Base-by-base conservation (phyloP, 441 rosid species). In the Erysimum cheiri region DNA sequence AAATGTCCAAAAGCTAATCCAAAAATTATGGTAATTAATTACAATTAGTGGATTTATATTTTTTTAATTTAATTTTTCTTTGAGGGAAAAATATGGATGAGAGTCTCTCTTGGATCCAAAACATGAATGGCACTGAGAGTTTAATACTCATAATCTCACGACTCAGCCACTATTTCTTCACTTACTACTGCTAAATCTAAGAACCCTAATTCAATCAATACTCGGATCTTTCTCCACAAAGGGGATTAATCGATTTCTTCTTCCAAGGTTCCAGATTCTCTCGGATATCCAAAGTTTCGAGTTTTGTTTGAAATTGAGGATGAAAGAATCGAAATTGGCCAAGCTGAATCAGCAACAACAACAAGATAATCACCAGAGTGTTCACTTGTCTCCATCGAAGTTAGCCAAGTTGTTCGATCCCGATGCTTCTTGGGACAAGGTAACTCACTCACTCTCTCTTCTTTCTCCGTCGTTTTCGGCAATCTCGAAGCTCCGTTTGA, bases 401-500 rank as follows among this genome's bases (percentile, higher is more conserved):
- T 80, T 87, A 36, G 86, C 93, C 22, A 92, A 87, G 58, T 79
- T 87, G 79, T 86, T 92, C 53, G 97, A 90, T 87, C 90, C 96
- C 3, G 94, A 90, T 40, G 92, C 96, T 53, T 82, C 97, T 5
- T 93, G 98, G 98, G 97, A 93, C 63, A 93, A 93, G 84, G 96
- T 86, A 72, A 74, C 17, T 1, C 2, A 8, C 26, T 8, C 26
- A 7, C 26, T 17, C 50, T 46, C 12, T 8, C 26, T 46, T 17
- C 50, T 46, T 17, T 5, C 26, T 46, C 26, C 47, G 3, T n/a
- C 3, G 9, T 43, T 4, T 43, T 8, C 53, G n/a, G 13, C 28
- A n/a, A 26, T 59, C 4, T 41, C 68, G 8, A 13, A 60, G 29
- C 60, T 71, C 39, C 55, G 24, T 50, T 60, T 48, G 40, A 36